Conservation (phyloP, 2,329 filamentous ascomycete species). For the Fusarium nisikadoi region DNA sequence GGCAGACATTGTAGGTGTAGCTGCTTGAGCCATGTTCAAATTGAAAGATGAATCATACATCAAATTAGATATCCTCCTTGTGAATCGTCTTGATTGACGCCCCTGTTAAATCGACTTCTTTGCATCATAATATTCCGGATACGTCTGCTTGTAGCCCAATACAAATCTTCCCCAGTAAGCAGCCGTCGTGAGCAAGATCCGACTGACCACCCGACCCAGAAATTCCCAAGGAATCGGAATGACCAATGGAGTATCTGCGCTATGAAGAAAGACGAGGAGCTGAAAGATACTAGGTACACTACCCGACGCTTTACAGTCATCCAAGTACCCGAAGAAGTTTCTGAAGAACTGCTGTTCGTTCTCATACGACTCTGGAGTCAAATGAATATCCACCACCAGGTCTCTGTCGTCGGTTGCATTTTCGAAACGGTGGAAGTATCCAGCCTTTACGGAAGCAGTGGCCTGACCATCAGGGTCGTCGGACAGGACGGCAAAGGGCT, state of each 20-base stretch:
- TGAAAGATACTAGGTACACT: conserved; percentile 8
- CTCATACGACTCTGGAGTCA: conserved; percentile 6
- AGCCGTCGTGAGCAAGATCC: not conserved
- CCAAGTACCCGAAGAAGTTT: conserved; percentile 8
- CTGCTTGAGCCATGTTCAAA: not conserved
- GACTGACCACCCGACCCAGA: not conserved
- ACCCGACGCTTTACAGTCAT: conserved; percentile 1
- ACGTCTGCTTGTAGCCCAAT: not conserved
- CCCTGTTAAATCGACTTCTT: not conserved
- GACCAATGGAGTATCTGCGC: not conserved
- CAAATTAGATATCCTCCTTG: rapidly evolving
- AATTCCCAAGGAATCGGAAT: conserved; percentile 1
- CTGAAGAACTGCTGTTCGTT: conserved; percentile 6
- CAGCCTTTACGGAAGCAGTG: conserved; percentile 3
- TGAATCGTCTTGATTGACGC: rapidly evolving
- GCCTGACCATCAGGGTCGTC: not conserved
- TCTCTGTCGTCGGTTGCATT: not conserved
- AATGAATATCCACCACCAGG: not conserved
- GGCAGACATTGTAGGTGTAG: not conserved
- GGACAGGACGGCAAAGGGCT: conserved; percentile 1
- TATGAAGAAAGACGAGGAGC: conserved; percentile 6
- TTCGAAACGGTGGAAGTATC: conserved; percentile 11
- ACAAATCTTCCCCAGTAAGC: conserved; percentile 3
- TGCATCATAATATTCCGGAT: conserved; percentile 1
- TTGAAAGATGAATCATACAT: not conserved